Evolutionary conservation across 2,329 filamentous ascomycete genomes (phyloP), one percentile per base, ranked within the genome.

Genomic region (Leptosphaerulina australis): DNA sequence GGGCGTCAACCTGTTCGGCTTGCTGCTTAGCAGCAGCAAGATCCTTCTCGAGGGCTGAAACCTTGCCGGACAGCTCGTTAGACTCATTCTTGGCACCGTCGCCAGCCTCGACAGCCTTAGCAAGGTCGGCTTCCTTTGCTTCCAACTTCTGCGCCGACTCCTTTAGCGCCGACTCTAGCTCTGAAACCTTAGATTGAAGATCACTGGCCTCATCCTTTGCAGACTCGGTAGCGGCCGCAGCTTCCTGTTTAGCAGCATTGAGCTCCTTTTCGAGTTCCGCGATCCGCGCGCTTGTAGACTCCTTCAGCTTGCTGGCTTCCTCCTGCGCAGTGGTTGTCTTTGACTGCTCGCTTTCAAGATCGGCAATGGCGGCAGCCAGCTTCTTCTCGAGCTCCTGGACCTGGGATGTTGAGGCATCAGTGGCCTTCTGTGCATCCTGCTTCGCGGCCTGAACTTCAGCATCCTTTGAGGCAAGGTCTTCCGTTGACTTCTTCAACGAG

Each of bases 31-130:
- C 29, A 15, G 26, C 20, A 20, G 50, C 36, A 21, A 47, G 45
- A 34, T 21, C 46, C 50, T 49, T 54, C 33, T 60, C 55, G 14
- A 60, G 55, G 17, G 56, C 28, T 8, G 43, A 22, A 11, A 46
- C 18, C 51, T 58, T 57, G 18, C 10, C 43, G 21, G 46, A 29
- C 18, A 51, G 35, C 20, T 47, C 46, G 15, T 22, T 45, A 11
- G 43, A 21, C 20, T 44, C 22, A 18, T 92, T 96, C 38, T 51
- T 47, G 11, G 48, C 37, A 14, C 17, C 20, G 18, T 49, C 31
- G 24, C 44, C 47, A 48, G 46, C 53, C 31, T 41, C 46, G 29
- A 40, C 37, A 2, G 62, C 55, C 37, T 64, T 57, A 9, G 60
- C 44, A 20, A 67, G 62, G 43, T 68, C 62, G 18, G 55, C 50